phyloP scores from a whole-genome alignment of 352 stramenopile species.

The Phytophthora colocasiae region DNA sequence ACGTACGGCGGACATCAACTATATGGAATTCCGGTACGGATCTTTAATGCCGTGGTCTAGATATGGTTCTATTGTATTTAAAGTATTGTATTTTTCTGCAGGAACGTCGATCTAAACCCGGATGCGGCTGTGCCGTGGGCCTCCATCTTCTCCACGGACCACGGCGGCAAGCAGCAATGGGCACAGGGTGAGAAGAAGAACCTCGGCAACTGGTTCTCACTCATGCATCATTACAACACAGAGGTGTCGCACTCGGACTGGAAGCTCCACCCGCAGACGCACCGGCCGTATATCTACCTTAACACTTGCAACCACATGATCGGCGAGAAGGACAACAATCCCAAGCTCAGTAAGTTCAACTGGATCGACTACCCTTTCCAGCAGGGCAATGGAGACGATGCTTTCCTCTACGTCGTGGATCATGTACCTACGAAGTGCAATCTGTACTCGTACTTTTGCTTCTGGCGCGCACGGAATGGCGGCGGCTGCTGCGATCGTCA shows the following conservation, averaged over 20 bases:
- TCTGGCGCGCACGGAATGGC: constrained; percentile 77
- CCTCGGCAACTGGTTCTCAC: constrained; percentile 87
- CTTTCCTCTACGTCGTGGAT: constrained; percentile 80
- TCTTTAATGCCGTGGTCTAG: neutral
- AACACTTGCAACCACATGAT: constrained; percentile 94
- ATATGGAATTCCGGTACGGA: constrained; percentile 80
- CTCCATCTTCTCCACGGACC: constrained; percentile 76
- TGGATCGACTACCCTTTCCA: constrained; percentile 88
- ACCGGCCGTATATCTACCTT: constrained; percentile 81
- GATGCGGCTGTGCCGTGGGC: constrained; percentile 54
- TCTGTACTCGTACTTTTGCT: constrained; percentile 87
- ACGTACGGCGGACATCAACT: constrained; percentile 91
- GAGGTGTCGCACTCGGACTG: constrained; percentile 64
- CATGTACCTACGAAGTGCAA: constrained; percentile 90
- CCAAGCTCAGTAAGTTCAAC: constrained; percentile 73
- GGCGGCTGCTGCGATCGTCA: constrained; percentile 80
- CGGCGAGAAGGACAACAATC: constrained; percentile 85
- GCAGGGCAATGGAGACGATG: constrained; percentile 66
- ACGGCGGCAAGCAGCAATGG: constrained; percentile 83
- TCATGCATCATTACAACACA: constrained; percentile 88
- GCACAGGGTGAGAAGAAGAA: constrained; percentile 85
- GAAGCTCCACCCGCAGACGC: constrained; percentile 44
- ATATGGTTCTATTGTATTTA: too few species aligned
- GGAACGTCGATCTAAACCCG: constrained; percentile 69
- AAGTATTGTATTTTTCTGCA: constrained; percentile 10